Evolutionary conservation across 75 land plant species (phyloP), one percentile per base, ranked within the genome.

Genomic region (Adiantum capillusveneris): DNA sequence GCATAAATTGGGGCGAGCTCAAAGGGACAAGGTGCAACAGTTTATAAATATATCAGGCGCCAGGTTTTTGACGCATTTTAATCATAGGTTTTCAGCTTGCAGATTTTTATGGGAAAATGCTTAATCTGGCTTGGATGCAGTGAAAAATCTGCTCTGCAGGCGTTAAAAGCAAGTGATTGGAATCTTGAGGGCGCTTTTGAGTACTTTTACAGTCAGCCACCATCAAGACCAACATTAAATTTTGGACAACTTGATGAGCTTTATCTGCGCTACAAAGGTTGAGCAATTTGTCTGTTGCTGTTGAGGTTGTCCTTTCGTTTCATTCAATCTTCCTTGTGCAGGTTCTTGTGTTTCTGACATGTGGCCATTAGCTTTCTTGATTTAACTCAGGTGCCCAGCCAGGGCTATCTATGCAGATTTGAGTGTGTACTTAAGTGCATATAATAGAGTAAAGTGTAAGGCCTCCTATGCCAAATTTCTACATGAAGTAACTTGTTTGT

Each of bases 111-210:
- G 22, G 50, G 14, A n/a, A 46, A 48, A 20, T 12, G 19, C 11
- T 70, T 27, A 27, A 25, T 56, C 25, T 17, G 28, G 29, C 57
- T 53, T 70, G 17, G 19, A 19, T 73, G 73, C 73, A 92, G 97
- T 81, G 97, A 92, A 55, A 88, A 88, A 49, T 72, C 74, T 68
- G 95, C 97, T 25, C 62, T 85, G 20, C 76, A 75, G 31, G 79
- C 84, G 16, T 64, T 92, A 31, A 92, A 88, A 69, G 78, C 86
- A 26, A 92, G 97, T 68, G 97, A 92, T 63, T 92, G 95, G 94
- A 84, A 85, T 71, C 74, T 88, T 59, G 97, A 92, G 58, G 90
- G 81, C 36, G 97, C 97, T 25, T 80, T 92, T 78, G 97, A 92
- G 46, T 59, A 85, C 25, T 92, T 82, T 53, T 92, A 88, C 63